Conservation (phyloP, 1,284 basidiomycete genomes). For the Lentinula novae-zelandiae region DNA sequence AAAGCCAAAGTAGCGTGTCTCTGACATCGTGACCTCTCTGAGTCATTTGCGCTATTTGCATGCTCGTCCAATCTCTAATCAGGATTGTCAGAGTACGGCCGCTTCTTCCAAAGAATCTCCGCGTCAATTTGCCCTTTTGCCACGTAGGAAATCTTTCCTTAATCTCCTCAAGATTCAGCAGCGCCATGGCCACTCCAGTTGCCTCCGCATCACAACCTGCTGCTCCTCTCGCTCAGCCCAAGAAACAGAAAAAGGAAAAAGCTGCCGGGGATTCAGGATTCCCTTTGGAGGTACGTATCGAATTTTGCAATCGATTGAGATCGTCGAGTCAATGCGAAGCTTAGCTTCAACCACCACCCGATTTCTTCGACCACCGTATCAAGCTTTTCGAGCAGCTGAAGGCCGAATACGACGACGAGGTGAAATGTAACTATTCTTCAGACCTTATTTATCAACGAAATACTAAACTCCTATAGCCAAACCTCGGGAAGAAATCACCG, state of each 20-base stretch:
- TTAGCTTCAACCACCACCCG: slow-evolving; percentile 80
- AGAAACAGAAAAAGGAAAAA: slow-evolving; percentile 48
- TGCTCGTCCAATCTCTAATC: slow-evolving; percentile 9
- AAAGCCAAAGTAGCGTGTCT: background rate
- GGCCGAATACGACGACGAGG: slow-evolving; percentile 78
- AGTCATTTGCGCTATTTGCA: slow-evolving; percentile 2
- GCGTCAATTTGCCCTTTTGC: slow-evolving; percentile 14
- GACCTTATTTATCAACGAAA: slow-evolving; percentile 2
- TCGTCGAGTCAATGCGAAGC: slow-evolving; percentile 6
- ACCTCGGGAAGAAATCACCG: slow-evolving; percentile 77
- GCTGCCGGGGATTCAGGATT: slow-evolving; percentile 38
- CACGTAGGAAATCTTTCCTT: slow-evolving; percentile 20
- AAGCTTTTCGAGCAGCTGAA: slow-evolving; percentile 90
- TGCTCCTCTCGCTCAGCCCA: slow-evolving; percentile 39
- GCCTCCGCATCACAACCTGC: slow-evolving; percentile 35
- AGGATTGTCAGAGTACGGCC: slow-evolving; percentile 24
- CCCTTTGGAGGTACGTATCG: slow-evolving; percentile 58
- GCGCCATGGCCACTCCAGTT: slow-evolving; percentile 15
- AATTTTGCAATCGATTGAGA: slow-evolving; percentile 6
- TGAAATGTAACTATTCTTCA: slow-evolving; percentile 53
- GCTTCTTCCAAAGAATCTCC: slow-evolving; percentile 24
- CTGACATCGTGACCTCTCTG: slow-evolving; percentile 1
- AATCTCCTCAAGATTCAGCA: slow-evolving; percentile 8
- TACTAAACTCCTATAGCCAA: slow-evolving; percentile 50
- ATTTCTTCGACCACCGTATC: slow-evolving; percentile 88